phyloP scores from a whole-genome alignment of 306 rosid species.

The Cicer judaicum region DNA sequence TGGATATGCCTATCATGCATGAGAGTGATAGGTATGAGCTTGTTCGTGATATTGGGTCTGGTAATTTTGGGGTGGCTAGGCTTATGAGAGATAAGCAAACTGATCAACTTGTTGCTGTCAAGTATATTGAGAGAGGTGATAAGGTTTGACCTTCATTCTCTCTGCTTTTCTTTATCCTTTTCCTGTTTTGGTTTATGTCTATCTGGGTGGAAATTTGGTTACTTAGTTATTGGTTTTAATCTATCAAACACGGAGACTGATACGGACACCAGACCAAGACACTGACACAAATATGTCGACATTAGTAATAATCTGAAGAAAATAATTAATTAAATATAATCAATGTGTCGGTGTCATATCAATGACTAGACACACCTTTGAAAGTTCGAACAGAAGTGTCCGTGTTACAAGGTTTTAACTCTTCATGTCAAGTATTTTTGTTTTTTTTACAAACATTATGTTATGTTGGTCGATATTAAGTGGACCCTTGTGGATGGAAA shows the following conservation, averaged over 20 bases:
- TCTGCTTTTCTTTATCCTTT: neutral
- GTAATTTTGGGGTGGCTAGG: slow-evolving; percentile 94
- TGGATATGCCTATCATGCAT: slow-evolving; percentile 91
- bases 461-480: no score
- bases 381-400: no score
- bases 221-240: neutral
- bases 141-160: slow-evolving; percentile 68
- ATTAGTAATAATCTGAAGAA: no score
- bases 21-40: slow-evolving; percentile 92
- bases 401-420: neutral
- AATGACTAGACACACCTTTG: no score
- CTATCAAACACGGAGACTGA: no score
- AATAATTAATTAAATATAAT: no score
- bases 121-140: slow-evolving; percentile 99
- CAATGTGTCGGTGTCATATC: no score
- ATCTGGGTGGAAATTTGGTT: slow-evolving; percentile 32
- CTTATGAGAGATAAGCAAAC: slow-evolving; percentile 89
- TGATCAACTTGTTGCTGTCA: slow-evolving; percentile 87
- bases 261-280: no score
- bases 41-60: slow-evolving; percentile 93
- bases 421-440: neutral
- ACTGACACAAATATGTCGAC: no score
- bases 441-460: no score
- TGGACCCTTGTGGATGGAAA: no score
- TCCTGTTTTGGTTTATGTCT: slow-evolving; percentile 7